phyloP scores from a whole-genome alignment of 352 stramenopile genomes.

The Hyaloperonospora arabidopsidis region DNA sequence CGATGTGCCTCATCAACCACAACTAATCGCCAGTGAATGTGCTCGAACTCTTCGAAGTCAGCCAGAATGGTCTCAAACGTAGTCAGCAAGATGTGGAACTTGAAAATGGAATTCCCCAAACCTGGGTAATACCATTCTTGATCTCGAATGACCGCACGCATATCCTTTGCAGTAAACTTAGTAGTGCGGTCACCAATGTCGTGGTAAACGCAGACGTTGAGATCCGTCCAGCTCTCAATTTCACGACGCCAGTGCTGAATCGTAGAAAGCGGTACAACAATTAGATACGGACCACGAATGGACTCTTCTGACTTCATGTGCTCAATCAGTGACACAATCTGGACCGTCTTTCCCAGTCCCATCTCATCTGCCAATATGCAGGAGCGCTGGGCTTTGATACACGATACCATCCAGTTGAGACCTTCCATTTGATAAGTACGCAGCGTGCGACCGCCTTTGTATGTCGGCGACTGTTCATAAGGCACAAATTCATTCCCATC shows the following conservation, averaged over 20 bases:
- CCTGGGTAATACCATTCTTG: constrained; percentile 86
- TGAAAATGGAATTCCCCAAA: constrained; percentile 88
- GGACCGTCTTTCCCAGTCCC: constrained; percentile 92
- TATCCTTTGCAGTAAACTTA: constrained; percentile 83
- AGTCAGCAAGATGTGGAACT: constrained; percentile 81
- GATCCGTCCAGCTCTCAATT: constrained; percentile 92
- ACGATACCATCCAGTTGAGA: constrained; percentile 86
- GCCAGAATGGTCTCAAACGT: constrained; percentile 78
- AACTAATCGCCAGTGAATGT: constrained; percentile 77
- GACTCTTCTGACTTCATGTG: constrained; percentile 78
- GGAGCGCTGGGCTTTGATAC: constrained; percentile 81
- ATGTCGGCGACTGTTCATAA: constrained; percentile 86
- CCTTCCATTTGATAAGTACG: constrained; percentile 82
- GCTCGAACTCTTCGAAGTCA: constrained; percentile 82
- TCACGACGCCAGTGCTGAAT: constrained; percentile 85
- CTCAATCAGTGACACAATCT: constrained; percentile 91
- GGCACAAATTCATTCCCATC: constrained; percentile 71
- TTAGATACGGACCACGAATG: constrained; percentile 76
- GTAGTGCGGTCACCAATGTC: constrained; percentile 83
- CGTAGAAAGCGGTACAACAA: constrained; percentile 82
- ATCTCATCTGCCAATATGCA: constrained; percentile 89
- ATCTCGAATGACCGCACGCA: constrained; percentile 76
- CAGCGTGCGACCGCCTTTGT: constrained; percentile 77
- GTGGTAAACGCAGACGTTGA: constrained; percentile 98
- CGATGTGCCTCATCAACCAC: constrained; percentile 82